A percentile compares a stretch with the other conserved stretches of the same genome.
Evolutionary conservation across 345 rosid species (phyloP).

Genomic region (Eucalyptus brandiana): DNA sequence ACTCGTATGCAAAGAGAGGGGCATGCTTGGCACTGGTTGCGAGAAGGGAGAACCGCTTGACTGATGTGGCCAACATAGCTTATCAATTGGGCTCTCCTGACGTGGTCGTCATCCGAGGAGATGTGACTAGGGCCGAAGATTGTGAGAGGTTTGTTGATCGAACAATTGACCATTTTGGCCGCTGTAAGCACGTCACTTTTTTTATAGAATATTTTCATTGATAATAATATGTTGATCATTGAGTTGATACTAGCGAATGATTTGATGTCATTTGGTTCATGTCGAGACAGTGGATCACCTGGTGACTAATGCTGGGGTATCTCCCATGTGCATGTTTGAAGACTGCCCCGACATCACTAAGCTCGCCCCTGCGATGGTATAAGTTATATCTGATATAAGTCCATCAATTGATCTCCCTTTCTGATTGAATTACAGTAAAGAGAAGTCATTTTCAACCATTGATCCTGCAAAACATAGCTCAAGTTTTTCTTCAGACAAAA

Average conservation of each 20-base stretch:
- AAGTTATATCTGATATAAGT: not conserved
- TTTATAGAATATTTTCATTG: not conserved
- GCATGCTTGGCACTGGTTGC: conserved; percentile 30
- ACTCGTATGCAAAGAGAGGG: conserved; percentile 16
- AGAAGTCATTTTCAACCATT: not conserved
- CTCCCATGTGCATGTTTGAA: not conserved
- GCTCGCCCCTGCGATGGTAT: conserved; percentile 1
- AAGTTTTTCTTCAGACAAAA: not conserved
- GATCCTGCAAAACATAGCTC: not conserved
- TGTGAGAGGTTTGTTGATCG: conserved; percentile 4
- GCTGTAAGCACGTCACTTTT: not conserved
- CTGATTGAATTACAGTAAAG: not conserved
- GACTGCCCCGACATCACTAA: not conserved
- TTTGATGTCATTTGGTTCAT: not conserved
- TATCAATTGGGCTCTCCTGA: conserved; percentile 16
- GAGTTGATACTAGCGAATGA: not conserved
- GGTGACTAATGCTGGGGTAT: conserved; percentile 10
- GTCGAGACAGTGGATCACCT: conserved; percentile 9
- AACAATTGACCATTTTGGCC: conserved; percentile 11
- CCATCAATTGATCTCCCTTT: not conserved
- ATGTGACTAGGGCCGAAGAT: conserved; percentile 8
- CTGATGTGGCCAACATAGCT: conserved; percentile 1
- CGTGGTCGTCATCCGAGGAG: conserved; percentile 4
- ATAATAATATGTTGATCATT: not conserved
- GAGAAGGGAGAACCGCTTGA: conserved; percentile 6